These are phyloP conservation scores for Gautieria morchelliformis DNA, from an alignment of 768 basidiomycete species.

Conservation along the genomic window DNA sequence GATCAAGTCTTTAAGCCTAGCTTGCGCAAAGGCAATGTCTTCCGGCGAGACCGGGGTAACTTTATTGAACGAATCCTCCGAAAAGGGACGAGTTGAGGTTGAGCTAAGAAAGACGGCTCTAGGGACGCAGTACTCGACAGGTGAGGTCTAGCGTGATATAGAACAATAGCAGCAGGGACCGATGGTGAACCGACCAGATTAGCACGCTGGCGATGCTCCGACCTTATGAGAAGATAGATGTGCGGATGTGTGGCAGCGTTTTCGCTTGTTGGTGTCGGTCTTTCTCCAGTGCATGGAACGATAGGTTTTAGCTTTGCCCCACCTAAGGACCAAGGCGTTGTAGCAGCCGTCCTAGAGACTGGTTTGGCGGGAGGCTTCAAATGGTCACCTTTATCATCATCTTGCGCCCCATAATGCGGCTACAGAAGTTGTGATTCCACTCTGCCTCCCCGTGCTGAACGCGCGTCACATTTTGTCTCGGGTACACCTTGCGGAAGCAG, in stretches of 20 bases:
- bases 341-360: not conserved
- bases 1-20: conserved; percentile 66
- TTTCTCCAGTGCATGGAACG: not conserved
- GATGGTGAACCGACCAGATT: conserved; percentile 50
- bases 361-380: not conserved
- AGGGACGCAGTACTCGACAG: conserved; percentile 72
- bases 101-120: conserved; percentile 35
- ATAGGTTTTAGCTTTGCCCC: not conserved
- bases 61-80: not conserved
- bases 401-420: conserved; percentile 54
- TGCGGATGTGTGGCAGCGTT: conserved; percentile 23
- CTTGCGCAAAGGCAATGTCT: conserved; percentile 69
- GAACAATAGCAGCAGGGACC: conserved; percentile 59
- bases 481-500: conserved; percentile 31
- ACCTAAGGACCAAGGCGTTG: not conserved
- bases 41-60: conserved; percentile 5
- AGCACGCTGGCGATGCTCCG: conserved; percentile 10
- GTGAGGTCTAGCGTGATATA: conserved; percentile 63
- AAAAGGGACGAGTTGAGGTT: not conserved
- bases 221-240: conserved; percentile 10
- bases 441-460: conserved; percentile 69
- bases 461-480: conserved; percentile 63
- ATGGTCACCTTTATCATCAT: not conserved
- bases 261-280: conserved; percentile 16
- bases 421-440: conserved; percentile 65